phyloP scores from a whole-genome alignment of 2,329 filamentous ascomycete species.

The Alternaria angustiovoidea region DNA sequence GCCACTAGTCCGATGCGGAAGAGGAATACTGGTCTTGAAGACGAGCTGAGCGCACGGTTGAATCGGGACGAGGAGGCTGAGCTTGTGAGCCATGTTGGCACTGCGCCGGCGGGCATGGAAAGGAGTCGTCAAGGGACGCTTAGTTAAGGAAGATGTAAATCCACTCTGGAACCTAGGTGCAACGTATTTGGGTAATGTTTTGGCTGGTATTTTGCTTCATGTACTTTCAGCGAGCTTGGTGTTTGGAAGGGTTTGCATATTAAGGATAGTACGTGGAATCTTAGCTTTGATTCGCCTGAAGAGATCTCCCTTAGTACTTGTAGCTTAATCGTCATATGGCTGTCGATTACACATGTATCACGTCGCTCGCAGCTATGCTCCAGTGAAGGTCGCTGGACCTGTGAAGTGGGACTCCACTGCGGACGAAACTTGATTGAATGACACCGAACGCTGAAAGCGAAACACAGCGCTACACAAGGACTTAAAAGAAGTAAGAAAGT shows the following conservation, averaged over 20 bases:
- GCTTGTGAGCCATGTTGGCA: slow-evolving; percentile 33
- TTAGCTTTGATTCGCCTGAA: neutral
- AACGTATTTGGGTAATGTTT: neutral
- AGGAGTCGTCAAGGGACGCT: slow-evolving; percentile 39
- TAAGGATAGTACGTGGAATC: neutral
- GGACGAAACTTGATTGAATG: neutral
- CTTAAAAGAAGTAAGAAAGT: neutral
- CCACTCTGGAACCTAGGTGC: neutral
- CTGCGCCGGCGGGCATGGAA: slow-evolving; percentile 41
- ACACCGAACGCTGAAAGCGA: neutral
- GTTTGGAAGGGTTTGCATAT: neutral
- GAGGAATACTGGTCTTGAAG: slow-evolving; percentile 38
- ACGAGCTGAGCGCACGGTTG: slow-evolving; percentile 23
- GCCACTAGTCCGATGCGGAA: slow-evolving; percentile 49
- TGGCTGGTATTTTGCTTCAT: neutral
- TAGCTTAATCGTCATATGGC: too few species aligned
- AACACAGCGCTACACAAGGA: neutral
- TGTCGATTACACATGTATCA: too few species aligned
- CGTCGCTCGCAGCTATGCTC: too few species aligned
- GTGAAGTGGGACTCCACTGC: slow-evolving; percentile 18
- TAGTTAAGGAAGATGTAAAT: neutral
- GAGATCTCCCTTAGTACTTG: too few species aligned
- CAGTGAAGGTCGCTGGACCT: too few species aligned
- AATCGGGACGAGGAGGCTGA: slow-evolving; percentile 28
- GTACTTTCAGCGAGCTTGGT: neutral